phyloP scores from a whole-genome alignment of 192 early-diverging fungal genomes.

The Podila epigama region DNA sequence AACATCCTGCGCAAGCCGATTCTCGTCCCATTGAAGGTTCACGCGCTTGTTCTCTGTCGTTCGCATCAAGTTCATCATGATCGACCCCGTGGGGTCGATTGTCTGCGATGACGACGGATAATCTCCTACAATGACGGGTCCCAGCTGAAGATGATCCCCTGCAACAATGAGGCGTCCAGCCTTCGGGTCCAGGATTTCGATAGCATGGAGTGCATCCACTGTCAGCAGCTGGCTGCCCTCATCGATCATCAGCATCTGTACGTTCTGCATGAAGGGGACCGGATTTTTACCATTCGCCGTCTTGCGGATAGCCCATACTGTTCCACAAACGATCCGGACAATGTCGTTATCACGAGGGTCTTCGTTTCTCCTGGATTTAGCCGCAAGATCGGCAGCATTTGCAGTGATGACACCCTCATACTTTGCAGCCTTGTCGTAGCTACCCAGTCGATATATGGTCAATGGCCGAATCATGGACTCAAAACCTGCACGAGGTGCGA shows the following conservation, averaged over 20 bases:
- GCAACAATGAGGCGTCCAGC: conserved; percentile 55
- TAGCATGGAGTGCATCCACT: conserved; percentile 50
- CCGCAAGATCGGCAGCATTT: conserved; percentile 38
- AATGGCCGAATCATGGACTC: conserved; percentile 13
- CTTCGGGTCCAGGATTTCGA: conserved; percentile 48
- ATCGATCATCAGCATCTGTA: conserved; percentile 49
- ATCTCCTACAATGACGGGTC: conserved; percentile 54
- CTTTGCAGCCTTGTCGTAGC: conserved; percentile 3
- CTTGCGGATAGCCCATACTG: conserved; percentile 28
- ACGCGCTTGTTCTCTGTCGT: conserved; percentile 18
- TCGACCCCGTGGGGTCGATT: conserved; percentile 54
- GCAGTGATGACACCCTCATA: conserved; percentile 1
- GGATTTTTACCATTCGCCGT: conserved; percentile 9
- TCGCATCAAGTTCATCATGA: conserved; percentile 61
- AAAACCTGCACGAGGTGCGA: conserved; percentile 19
- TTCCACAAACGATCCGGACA: conserved; percentile 27
- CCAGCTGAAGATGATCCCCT: conserved; percentile 65
- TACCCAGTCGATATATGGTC: conserved; percentile 28
- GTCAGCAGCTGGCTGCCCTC: conserved; percentile 53
- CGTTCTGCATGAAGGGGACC: conserved; percentile 27
- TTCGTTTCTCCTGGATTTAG: conserved; percentile 35
- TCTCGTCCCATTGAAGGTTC: conserved; percentile 16
- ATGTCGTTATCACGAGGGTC: conserved; percentile 3
- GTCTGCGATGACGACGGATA: conserved; percentile 48
- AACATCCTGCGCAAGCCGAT: conserved; percentile 36